phyloP scores from a whole-genome alignment of 164 flowering plant genomes.

The Annona squamosa region DNA sequence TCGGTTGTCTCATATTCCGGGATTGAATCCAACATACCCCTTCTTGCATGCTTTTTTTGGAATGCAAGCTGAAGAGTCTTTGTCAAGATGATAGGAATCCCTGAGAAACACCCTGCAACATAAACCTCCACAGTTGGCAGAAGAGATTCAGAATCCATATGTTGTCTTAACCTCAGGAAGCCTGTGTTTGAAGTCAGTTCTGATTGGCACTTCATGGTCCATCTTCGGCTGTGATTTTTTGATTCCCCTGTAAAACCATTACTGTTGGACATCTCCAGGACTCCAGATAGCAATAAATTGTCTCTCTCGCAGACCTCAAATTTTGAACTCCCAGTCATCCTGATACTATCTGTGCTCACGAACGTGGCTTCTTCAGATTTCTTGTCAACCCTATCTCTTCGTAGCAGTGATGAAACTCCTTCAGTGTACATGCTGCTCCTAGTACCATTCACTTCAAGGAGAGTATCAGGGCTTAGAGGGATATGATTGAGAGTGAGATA shows the following conservation, averaged over 20 bases:
- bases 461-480: conserved; percentile 59
- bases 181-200: conserved; percentile 34
- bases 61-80: conserved; percentile 54
- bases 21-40: conserved; percentile 53
- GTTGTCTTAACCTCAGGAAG: conserved; percentile 54
- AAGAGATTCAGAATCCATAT: conserved; percentile 30
- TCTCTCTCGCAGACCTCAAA: conserved; percentile 70
- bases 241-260: conserved; percentile 40
- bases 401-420: conserved; percentile 48
- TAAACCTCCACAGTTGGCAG: conserved; percentile 74
- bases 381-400: conserved; percentile 66
- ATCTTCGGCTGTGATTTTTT: conserved; percentile 29
- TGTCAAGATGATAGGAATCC: conserved; percentile 69
- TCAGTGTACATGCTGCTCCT: conserved; percentile 51
- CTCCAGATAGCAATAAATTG: conserved; percentile 56
- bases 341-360: conserved; percentile 70
- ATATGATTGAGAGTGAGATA: conserved; percentile 62
- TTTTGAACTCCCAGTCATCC: conserved; percentile 65
- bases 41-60: conserved; percentile 51
- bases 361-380: conserved; percentile 77
- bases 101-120: conserved; percentile 67
- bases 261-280: conserved; percentile 44
- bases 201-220: conserved; percentile 68
- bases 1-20: conserved; percentile 64
- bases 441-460: conserved; percentile 69